These are phyloP conservation scores for Gloeopeniophorella convolvens DNA, from an alignment of 768 basidiomycete genomes.

Conservation along the genomic window DNA sequence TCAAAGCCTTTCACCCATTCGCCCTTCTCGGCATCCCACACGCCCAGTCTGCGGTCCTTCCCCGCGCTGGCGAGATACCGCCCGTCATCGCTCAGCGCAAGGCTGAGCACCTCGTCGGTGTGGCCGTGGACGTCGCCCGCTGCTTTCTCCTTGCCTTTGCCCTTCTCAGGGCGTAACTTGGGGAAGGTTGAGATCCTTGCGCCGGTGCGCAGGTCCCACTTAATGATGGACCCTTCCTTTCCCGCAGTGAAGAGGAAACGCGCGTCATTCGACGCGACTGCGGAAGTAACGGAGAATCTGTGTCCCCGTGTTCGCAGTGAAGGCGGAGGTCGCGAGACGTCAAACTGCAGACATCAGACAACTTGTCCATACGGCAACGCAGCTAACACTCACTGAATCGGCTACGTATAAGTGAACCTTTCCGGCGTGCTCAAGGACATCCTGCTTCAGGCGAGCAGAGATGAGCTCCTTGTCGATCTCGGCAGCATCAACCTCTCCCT, in stretches of 20 bases:
- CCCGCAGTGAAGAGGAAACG: slow-evolving; percentile 79
- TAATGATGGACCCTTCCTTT: slow-evolving; percentile 86
- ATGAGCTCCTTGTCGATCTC: slow-evolving; percentile 94
- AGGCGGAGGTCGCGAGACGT: slow-evolving; percentile 43
- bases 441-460: slow-evolving; percentile 82
- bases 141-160: slow-evolving; percentile 51
- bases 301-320: slow-evolving; percentile 65
- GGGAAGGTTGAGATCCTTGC: slow-evolving; percentile 51
- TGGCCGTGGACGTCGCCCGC: slow-evolving; percentile 60
- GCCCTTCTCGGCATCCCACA: slow-evolving; percentile 77
- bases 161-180: slow-evolving; percentile 44
- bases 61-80: slow-evolving; percentile 83
- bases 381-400: slow-evolving; percentile 59
- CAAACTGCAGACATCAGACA: slow-evolving; percentile 38
- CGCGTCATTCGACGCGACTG: slow-evolving; percentile 67
- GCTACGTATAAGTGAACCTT: slow-evolving; percentile 81
- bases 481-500: slow-evolving; percentile 91
- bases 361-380: background rate
- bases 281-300: slow-evolving; percentile 73
- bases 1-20: slow-evolving; percentile 76
- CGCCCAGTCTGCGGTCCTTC: slow-evolving; percentile 69
- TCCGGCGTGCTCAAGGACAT: slow-evolving; percentile 85
- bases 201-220: slow-evolving; percentile 72
- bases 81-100: slow-evolving; percentile 84
- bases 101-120: slow-evolving; percentile 74